These are phyloP conservation scores for Alternaria rosae DNA, from an alignment of 2,329 filamentous ascomycete species.

Conservation along the genomic window DNA sequence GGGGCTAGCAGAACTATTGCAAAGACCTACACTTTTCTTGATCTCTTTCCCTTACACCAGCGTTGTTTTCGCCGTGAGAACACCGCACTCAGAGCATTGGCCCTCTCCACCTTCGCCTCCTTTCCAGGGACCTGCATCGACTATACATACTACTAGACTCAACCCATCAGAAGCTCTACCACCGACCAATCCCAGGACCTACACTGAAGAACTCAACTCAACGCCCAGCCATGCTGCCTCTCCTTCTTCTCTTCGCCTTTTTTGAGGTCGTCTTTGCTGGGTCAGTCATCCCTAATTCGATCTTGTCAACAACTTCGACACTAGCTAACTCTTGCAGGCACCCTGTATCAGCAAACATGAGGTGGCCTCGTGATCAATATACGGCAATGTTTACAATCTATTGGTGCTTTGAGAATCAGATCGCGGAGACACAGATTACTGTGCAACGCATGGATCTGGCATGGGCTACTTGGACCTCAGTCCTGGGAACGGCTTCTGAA, in stretches of 20 bases:
- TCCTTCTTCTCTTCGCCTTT: background rate
- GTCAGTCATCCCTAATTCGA: background rate
- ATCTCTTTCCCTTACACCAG: background rate
- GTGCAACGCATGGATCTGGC: background rate
- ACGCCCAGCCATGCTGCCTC: background rate
- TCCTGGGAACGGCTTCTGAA: background rate
- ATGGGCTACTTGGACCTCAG: background rate
- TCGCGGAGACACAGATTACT: background rate
- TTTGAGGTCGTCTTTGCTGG: background rate
- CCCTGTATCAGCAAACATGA: background rate
- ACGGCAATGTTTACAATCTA: background rate
- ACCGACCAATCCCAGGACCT: background rate
- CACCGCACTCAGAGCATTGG: background rate
- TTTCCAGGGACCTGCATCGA: background rate
- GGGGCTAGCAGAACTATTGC: background rate
- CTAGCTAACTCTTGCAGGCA: background rate
- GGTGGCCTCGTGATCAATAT: background rate
- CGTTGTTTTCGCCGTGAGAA: background rate
- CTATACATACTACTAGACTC: background rate
- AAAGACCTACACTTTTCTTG: background rate
- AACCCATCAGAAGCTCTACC: background rate
- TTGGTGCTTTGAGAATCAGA: background rate
- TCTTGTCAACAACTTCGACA: background rate
- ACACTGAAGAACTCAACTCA: background rate
- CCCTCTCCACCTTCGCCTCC: background rate